Conservation (phyloP, 306 rosid genomes). For the Castanea mollissima region DNA sequence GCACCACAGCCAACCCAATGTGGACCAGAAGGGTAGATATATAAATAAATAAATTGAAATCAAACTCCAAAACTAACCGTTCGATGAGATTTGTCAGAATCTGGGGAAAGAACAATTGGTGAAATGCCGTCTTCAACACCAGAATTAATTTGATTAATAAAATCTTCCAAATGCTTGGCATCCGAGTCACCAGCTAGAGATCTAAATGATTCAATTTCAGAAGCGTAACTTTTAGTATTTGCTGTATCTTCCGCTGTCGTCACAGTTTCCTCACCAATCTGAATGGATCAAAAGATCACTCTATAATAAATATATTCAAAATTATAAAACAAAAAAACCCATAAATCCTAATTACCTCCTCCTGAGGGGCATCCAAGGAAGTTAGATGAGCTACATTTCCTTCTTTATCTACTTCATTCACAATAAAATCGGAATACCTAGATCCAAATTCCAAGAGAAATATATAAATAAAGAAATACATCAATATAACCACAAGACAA, state of each 20-base stretch:
- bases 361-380: conserved; percentile 59
- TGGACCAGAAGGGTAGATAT: not conserved
- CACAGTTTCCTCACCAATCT: conserved; percentile 48
- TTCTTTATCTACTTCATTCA: conserved; percentile 80
- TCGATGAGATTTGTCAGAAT: conserved; percentile 72
- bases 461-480: not conserved
- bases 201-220: conserved; percentile 68
- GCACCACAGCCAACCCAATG: no score
- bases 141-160: conserved; percentile 54
- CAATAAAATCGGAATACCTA: conserved; percentile 94
- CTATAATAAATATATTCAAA: not conserved
- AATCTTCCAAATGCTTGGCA: conserved; percentile 53
- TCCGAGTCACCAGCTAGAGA: conserved; percentile 68
- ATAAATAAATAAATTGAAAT: not conserved
- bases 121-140: conserved; percentile 46
- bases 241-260: conserved; percentile 19
- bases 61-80: conserved; percentile 59
- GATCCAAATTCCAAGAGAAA: conserved; percentile 24
- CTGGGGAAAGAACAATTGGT: conserved; percentile 71
- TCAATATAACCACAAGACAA: not conserved
- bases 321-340: not conserved
- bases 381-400: conserved; percentile 71
- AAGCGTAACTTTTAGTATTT: conserved; percentile 46
- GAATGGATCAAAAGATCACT: conserved; percentile 19
- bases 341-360: conserved; percentile 35